phyloP scores from a whole-genome alignment of 768 basidiomycete species.

The Auriscalpium microsporum region DNA sequence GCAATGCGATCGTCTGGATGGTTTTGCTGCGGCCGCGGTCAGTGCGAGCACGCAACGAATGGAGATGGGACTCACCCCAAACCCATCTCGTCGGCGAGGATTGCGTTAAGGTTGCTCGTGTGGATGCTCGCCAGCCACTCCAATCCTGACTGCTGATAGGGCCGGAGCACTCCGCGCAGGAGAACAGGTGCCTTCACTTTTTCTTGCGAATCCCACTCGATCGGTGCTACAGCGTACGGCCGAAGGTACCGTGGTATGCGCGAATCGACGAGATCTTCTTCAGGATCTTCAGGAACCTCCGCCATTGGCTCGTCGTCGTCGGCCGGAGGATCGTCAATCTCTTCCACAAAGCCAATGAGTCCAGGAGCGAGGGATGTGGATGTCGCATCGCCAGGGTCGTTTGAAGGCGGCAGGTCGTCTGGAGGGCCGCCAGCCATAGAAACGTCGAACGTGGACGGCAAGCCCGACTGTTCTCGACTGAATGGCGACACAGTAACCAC shows the following conservation, averaged over 20 bases:
- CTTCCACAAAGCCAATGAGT: neutral
- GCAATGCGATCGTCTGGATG: slow-evolving; percentile 89
- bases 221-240: slow-evolving; percentile 62
- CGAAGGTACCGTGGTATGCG: slow-evolving; percentile 41
- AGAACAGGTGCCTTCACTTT: slow-evolving; percentile 61
- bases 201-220: slow-evolving; percentile 54
- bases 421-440: neutral
- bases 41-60: neutral
- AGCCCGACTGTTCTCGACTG: neutral
- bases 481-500: neutral
- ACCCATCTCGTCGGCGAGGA: slow-evolving; percentile 92
- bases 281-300: slow-evolving; percentile 19
- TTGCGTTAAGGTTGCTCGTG: slow-evolving; percentile 70
- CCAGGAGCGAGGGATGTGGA: neutral
- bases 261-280: slow-evolving; percentile 27
- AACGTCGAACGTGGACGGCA: neutral
- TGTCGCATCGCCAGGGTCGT: neutral
- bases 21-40: slow-evolving; percentile 57
- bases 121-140: slow-evolving; percentile 93
- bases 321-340: neutral
- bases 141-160: slow-evolving; percentile 88
- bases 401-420: neutral
- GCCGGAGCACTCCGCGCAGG: slow-evolving; percentile 79
- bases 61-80: slow-evolving; percentile 56
- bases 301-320: slow-evolving; percentile 15